Conservation (phyloP, 2,329 filamentous ascomycete species). For the Zasmidium angulare region DNA sequence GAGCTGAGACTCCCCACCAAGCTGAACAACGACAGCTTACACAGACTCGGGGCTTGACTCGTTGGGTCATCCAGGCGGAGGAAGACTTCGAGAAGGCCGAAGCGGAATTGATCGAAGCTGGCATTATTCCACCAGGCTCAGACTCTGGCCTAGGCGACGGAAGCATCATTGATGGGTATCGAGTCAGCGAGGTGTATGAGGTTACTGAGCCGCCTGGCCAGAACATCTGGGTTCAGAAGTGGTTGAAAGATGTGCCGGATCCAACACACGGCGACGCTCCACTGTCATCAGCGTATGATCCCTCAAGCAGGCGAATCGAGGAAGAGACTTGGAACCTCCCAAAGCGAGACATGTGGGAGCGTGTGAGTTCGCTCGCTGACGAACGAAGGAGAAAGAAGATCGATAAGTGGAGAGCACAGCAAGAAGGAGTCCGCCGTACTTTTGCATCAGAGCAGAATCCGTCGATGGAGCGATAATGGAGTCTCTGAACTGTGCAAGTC, state of each 20-base stretch:
- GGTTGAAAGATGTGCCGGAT: conserved; percentile 5
- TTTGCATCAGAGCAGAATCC: not conserved
- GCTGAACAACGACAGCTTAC: conserved; percentile 5
- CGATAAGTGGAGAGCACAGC: not conserved
- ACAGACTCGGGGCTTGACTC: conserved; percentile 15
- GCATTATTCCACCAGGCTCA: conserved; percentile 6
- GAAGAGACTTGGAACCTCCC: conserved; percentile 13
- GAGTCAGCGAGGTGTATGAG: conserved; percentile 10
- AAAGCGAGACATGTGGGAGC: conserved; percentile 21
- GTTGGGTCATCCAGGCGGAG: conserved; percentile 21
- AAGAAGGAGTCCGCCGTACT: not conserved
- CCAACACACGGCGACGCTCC: not conserved
- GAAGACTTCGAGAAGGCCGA: conserved; percentile 14
- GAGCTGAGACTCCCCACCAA: not conserved
- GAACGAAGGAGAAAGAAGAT: not conserved
- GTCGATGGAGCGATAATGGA: not conserved
- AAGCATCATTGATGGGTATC: conserved; percentile 19
- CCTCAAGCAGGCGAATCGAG: not conserved
- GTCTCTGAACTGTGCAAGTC: too few relatives aligned
- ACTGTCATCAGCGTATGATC: not conserved
- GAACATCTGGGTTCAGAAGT: not conserved
- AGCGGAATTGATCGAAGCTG: conserved; percentile 9
- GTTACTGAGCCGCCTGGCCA: conserved; percentile 5
- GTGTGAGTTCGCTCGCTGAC: conserved; percentile 1
- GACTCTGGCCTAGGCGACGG: conserved; percentile 20